Evolutionary conservation across 768 basidiomycete species (phyloP).

Genomic region (Pisolithus orientalis): DNA sequence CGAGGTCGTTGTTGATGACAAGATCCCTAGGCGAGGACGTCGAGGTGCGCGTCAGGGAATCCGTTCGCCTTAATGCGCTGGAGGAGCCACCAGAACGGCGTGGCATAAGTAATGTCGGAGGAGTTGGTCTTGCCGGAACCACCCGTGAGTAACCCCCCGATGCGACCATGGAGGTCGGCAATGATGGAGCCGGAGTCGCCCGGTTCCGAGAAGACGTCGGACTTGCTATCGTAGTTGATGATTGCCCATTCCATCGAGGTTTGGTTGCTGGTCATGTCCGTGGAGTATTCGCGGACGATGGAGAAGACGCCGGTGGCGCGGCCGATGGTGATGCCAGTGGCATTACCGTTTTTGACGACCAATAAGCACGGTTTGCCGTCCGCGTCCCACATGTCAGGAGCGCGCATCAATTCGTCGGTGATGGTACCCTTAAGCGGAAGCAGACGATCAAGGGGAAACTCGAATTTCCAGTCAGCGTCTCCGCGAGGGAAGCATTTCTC

Average conservation of each 20-base stretch:
- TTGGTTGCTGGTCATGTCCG: constrained; percentile 7
- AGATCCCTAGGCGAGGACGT: background rate
- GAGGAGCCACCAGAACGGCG: constrained; percentile 32
- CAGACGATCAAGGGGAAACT: constrained; percentile 29
- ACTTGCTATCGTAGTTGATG: constrained; percentile 22
- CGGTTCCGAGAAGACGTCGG: constrained; percentile 26
- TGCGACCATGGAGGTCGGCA: constrained; percentile 26
- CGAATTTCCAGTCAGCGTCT: constrained; percentile 19
- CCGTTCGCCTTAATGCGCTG: constrained; percentile 18
- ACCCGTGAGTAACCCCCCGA: constrained; percentile 32
- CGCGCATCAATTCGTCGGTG: constrained; percentile 24
- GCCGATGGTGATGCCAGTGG: constrained; percentile 33
- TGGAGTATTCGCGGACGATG: constrained; percentile 26
- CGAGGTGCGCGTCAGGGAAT: constrained; percentile 18
- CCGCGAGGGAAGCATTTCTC: constrained; percentile 15
- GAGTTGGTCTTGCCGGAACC: constrained; percentile 22
- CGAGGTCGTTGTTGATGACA: background rate
- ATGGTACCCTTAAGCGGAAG: constrained; percentile 27
- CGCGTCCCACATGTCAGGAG: constrained; percentile 22
- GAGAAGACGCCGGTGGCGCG: constrained; percentile 29
- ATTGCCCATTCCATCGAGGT: constrained; percentile 28
- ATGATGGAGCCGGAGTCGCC: constrained; percentile 36
- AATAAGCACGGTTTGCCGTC: constrained; percentile 26
- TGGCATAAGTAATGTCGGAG: constrained; percentile 33
- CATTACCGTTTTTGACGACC: constrained; percentile 31